Percentiles rank a stretch among this genome's conserved stretches.
Evolutionary conservation across 1,284 basidiomycete species (phyloP).

Genomic region (Cutaneotrichosporon cavernicola): DNA sequence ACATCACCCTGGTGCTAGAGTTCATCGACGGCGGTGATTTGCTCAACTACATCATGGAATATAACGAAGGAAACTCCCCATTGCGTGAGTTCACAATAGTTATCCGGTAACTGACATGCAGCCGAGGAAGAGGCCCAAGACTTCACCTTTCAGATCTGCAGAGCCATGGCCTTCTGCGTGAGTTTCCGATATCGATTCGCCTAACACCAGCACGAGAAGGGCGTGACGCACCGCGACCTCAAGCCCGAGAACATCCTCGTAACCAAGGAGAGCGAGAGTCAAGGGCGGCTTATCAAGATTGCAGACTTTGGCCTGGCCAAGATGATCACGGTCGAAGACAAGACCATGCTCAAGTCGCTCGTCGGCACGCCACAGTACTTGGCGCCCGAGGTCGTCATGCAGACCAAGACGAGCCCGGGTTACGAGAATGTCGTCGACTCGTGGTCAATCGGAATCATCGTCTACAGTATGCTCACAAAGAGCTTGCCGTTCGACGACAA

Average conservation of each 20-base stretch:
- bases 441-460: slow-evolving; percentile 89
- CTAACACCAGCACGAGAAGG: slow-evolving; percentile 44
- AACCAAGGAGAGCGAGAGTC: slow-evolving; percentile 34
- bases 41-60: slow-evolving; percentile 70
- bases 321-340: slow-evolving; percentile 54
- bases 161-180: slow-evolving; percentile 53
- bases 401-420: slow-evolving; percentile 61
- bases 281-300: slow-evolving; percentile 55
- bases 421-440: slow-evolving; percentile 83
- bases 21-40: slow-evolving; percentile 83
- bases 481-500: slow-evolving; percentile 53
- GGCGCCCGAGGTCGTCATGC: slow-evolving; percentile 65
- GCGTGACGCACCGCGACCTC: slow-evolving; percentile 79
- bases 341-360: slow-evolving; percentile 51
- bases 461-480: slow-evolving; percentile 64
- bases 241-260: slow-evolving; percentile 68
- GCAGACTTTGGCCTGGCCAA: slow-evolving; percentile 94
- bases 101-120: slow-evolving; percentile 20
- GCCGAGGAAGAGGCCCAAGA: slow-evolving; percentile 47
- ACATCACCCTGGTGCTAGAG: slow-evolving; percentile 60
- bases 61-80: slow-evolving; percentile 39
- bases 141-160: slow-evolving; percentile 49
- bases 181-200: slow-evolving; percentile 6
- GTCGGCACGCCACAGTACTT: slow-evolving; percentile 54
- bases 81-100: slow-evolving; percentile 58